Percentiles rank a stretch among this genome's conserved stretches.
Conservation (phyloP, 345 rosid genomes). For the Lepidium sativum region DNA sequence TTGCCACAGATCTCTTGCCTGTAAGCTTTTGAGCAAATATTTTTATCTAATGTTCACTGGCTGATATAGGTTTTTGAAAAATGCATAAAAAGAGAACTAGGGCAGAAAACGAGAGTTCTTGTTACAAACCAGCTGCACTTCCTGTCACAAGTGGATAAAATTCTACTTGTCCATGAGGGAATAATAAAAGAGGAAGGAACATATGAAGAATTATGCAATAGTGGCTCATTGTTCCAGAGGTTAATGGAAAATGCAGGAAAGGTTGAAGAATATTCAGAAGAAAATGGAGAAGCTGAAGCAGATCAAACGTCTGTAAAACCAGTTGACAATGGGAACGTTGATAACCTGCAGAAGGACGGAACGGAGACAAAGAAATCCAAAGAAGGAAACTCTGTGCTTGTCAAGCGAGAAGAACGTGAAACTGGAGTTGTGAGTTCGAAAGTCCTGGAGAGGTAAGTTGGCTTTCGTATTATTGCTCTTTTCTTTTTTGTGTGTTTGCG, state of each 20-base stretch:
- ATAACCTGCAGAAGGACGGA: slow-evolving; percentile 36
- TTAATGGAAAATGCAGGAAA: slow-evolving; percentile 99
- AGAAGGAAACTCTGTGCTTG: slow-evolving; percentile 79
- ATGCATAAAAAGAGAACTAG: slow-evolving; percentile 79
- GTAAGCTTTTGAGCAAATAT: neutral
- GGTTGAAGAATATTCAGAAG: slow-evolving; percentile 90
- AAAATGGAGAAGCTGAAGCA: slow-evolving; percentile 43
- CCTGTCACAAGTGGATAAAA: slow-evolving; percentile 92
- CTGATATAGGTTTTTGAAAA: slow-evolving; percentile 78
- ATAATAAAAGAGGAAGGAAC: slow-evolving; percentile 91
- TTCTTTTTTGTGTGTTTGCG: too few species aligned
- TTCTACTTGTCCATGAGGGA: slow-evolving; percentile 89
- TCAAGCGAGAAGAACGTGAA: slow-evolving; percentile 97
- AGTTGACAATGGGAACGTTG: slow-evolving; percentile 46
- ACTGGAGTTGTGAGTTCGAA: slow-evolving; percentile 85
- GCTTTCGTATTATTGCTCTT: neutral
- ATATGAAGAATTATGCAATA: slow-evolving; percentile 70
- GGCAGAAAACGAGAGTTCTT: slow-evolving; percentile 84
- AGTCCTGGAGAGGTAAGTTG: slow-evolving; percentile 60
- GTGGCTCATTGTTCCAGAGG: slow-evolving; percentile 68
- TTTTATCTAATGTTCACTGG: slow-evolving; percentile 11
- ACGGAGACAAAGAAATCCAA: slow-evolving; percentile 35
- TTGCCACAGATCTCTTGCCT: neutral
- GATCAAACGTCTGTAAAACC: slow-evolving; percentile 39
- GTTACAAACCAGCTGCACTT: slow-evolving; percentile 99